Percentiles rank a stretch among this genome's conserved stretches.
phyloP scores from a whole-genome alignment of 495 filamentous ascomycete genomes.

The Daldinia concentrica region DNA sequence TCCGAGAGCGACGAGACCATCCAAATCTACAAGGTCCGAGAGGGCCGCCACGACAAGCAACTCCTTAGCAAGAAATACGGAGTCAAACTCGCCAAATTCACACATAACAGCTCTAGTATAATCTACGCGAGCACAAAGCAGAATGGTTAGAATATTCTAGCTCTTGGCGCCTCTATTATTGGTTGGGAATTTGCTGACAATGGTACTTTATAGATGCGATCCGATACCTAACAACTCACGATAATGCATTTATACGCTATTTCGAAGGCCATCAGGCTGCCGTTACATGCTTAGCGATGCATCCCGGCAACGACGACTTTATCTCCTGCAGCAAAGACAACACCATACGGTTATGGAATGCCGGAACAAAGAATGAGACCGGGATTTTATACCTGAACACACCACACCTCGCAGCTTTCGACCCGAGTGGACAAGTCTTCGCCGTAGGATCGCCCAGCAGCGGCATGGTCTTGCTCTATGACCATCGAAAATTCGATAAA shows the following conservation, averaged over 20 bases:
- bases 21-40: slow-evolving; percentile 90
- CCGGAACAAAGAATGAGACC: slow-evolving; percentile 73
- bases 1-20: slow-evolving; percentile 92
- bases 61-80: slow-evolving; percentile 94
- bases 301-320: slow-evolving; percentile 83
- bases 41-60: slow-evolving; percentile 84
- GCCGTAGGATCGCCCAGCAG: slow-evolving; percentile 85
- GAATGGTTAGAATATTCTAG: slow-evolving; percentile 66
- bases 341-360: slow-evolving; percentile 88
- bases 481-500: slow-evolving; percentile 91
- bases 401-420: slow-evolving; percentile 85
- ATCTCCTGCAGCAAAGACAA: slow-evolving; percentile 89
- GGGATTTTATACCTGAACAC: slow-evolving; percentile 79
- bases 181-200: slow-evolving; percentile 23
- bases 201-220: slow-evolving; percentile 69
- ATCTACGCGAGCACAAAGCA: slow-evolving; percentile 96
- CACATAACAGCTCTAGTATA: slow-evolving; percentile 84
- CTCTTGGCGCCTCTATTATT: neutral
- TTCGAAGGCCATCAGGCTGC: slow-evolving; percentile 85
- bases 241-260: slow-evolving; percentile 94
- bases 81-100: slow-evolving; percentile 91
- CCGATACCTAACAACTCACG: slow-evolving; percentile 90
- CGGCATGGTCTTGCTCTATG: slow-evolving; percentile 84
- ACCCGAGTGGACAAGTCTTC: slow-evolving; percentile 88
- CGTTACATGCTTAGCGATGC: slow-evolving; percentile 81